Evolutionary conservation across 371 early-diverging fungal genomes (phyloP).

Genomic region (Rhizopus arrhizus): DNA sequence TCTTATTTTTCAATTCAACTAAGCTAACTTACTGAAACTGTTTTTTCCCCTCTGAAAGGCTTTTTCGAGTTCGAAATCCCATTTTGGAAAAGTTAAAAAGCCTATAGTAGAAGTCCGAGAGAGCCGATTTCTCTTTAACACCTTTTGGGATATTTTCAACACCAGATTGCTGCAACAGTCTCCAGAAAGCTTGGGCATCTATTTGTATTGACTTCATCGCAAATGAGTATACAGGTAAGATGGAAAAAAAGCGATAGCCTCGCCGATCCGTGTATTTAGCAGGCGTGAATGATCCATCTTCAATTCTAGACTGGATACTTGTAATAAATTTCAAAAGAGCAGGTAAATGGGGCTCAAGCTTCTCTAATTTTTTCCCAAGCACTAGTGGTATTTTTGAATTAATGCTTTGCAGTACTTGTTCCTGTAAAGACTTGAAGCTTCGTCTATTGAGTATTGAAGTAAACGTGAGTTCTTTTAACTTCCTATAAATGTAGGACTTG

Average conservation of each 20-base stretch:
- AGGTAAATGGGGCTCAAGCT: neutral
- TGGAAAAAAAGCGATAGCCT: conserved; percentile 1
- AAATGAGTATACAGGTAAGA: neutral
- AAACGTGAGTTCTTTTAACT: conserved; percentile 1
- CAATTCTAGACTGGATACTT: neutral
- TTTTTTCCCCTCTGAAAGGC: neutral
- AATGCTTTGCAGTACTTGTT: neutral
- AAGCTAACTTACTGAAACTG: neutral
- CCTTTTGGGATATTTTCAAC: neutral
- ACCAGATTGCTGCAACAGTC: neutral
- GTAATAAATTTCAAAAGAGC: neutral
- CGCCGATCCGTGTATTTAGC: conserved; percentile 3
- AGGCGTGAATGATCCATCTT: neutral
- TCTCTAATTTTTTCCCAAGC: neutral
- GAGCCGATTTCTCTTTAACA: neutral
- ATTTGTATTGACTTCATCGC: conserved; percentile 2
- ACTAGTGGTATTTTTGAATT: neutral
- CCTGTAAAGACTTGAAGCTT: conserved; percentile 1
- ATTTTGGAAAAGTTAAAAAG: conserved; percentile 8
- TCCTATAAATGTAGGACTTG: neutral
- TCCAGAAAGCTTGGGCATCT: conserved; percentile 2
- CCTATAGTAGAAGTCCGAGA: neutral
- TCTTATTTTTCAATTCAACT: conserved; percentile 1
- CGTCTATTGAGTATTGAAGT: neutral
- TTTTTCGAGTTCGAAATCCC: conserved; percentile 1